A percentile compares a stretch with the other conserved stretches of the same genome.
Evolutionary conservation across 805 yeast genomes (phyloP).

Genomic region (Starmerella vitae): DNA sequence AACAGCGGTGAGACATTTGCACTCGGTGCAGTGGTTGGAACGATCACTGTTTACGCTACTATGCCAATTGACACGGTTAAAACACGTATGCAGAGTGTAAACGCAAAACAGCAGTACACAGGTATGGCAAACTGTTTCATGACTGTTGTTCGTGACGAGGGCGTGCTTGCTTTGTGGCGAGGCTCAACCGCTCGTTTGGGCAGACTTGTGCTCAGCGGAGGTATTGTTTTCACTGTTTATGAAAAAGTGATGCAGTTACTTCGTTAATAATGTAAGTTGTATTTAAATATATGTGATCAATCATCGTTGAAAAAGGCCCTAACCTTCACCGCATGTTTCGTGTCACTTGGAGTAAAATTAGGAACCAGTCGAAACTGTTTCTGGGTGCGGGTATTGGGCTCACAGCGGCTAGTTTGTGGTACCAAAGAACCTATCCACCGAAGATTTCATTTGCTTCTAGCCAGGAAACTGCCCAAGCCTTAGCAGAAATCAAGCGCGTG

Average conservation of each 20-base stretch:
- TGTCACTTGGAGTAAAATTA: no score
- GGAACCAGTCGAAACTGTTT: no score
- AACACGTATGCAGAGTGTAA: constrained; percentile 92
- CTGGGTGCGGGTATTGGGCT: no score
- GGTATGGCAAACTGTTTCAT: constrained; percentile 74
- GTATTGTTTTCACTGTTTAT: constrained; percentile 91
- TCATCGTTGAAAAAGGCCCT: no score
- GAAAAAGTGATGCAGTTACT: constrained; percentile 69
- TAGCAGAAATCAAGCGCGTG: constrained; percentile 36
- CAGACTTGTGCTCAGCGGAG: constrained; percentile 83
- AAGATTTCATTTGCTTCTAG: constrained; percentile 34
- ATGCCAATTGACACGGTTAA: constrained; percentile 94
- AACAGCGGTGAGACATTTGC: constrained; percentile 68
- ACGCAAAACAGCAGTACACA: constrained; percentile 53
- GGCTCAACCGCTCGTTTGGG: constrained; percentile 97
- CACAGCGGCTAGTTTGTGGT: no score
- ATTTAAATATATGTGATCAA: no score
- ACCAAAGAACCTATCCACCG: no score
- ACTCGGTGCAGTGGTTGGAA: constrained; percentile 81
- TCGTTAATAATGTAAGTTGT: constrained; percentile 21
- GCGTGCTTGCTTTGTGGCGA: constrained; percentile 85
- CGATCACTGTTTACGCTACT: constrained; percentile 75
- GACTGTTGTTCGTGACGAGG: constrained; percentile 72
- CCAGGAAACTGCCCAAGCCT: constrained; percentile 31
- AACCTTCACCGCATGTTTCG: no score